phyloP scores from a whole-genome alignment of 805 yeast genomes.

The Pichia occidentalis region DNA sequence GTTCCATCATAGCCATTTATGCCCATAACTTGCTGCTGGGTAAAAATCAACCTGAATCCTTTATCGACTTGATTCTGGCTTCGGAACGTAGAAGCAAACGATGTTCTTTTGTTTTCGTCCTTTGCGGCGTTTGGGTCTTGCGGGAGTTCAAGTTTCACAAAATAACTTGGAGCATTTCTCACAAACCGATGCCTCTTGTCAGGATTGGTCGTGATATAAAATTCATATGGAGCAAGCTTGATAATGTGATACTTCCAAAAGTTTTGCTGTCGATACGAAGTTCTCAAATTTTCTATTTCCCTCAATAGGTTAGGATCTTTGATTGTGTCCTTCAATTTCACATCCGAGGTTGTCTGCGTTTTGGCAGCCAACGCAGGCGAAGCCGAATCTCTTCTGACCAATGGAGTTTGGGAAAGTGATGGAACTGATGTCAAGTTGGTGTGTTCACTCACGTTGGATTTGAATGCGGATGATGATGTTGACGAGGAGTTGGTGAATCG shows the following conservation, averaged over 20 bases:
- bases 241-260: constrained; percentile 63
- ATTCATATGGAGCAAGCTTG: constrained; percentile 41
- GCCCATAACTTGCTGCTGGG: constrained; percentile 18
- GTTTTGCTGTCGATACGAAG: constrained; percentile 19
- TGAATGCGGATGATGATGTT: constrained; percentile 1
- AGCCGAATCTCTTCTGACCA: not conserved
- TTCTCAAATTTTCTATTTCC: constrained; percentile 9
- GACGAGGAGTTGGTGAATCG: not conserved
- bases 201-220: constrained; percentile 64
- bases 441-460: constrained; percentile 1
- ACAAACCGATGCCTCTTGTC: constrained; percentile 52
- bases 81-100: not conserved
- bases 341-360: not conserved
- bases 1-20: constrained; percentile 12
- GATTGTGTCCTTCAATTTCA: constrained; percentile 1
- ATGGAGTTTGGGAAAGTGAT: constrained; percentile 7
- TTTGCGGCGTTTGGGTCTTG: too few relatives aligned
- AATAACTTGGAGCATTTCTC: constrained; percentile 57
- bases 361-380: not conserved
- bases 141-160: constrained; percentile 35
- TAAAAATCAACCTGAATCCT: constrained; percentile 31
- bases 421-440: constrained; percentile 2
- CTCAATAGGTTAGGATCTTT: constrained; percentile 5
- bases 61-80: constrained; percentile 13
- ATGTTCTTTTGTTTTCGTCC: not conserved